Evolutionary conservation across 441 rosid species (phyloP).

Genomic region (Gossypium schwendimanii): DNA sequence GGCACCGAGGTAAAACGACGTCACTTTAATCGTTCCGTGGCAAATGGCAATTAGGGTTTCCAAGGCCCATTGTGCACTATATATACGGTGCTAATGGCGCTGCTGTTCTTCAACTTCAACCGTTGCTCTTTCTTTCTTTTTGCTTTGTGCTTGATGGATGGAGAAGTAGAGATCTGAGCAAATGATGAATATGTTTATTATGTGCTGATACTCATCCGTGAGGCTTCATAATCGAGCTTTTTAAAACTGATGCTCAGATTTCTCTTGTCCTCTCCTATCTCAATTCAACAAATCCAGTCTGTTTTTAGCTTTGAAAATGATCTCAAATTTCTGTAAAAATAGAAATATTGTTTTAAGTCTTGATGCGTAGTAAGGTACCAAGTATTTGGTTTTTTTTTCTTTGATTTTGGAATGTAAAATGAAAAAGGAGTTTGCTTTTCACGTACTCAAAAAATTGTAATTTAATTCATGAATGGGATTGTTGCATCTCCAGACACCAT

Average conservation of each 20-base stretch:
- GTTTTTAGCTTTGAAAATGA: too few species aligned
- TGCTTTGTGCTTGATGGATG: neutral
- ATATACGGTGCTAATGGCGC: neutral
- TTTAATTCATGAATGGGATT: too few species aligned
- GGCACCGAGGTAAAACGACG: neutral
- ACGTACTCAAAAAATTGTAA: too few species aligned
- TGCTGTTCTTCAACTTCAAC: neutral
- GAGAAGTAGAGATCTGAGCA: conserved; percentile 28
- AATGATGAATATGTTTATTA: conserved; percentile 37
- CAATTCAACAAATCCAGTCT: too few species aligned
- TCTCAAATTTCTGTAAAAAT: too few species aligned
- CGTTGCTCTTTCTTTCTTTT: neutral
- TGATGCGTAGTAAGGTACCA: too few species aligned
- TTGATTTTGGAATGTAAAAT: too few species aligned
- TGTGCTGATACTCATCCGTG: conserved; percentile 33
- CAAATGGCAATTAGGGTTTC: conserved; percentile 19
- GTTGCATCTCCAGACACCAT: too few species aligned
- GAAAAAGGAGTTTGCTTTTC: too few species aligned
- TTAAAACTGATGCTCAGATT: conserved; percentile 62
- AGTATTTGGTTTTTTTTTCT: too few species aligned
- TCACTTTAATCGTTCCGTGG: neutral
- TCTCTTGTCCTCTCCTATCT: neutral
- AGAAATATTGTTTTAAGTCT: too few species aligned
- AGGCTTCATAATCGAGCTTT: conserved; percentile 68
- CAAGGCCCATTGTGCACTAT: neutral